phyloP scores from a whole-genome alignment of 1,139 yeast genomes.

The Magnusiomyces fungicola region DNA sequence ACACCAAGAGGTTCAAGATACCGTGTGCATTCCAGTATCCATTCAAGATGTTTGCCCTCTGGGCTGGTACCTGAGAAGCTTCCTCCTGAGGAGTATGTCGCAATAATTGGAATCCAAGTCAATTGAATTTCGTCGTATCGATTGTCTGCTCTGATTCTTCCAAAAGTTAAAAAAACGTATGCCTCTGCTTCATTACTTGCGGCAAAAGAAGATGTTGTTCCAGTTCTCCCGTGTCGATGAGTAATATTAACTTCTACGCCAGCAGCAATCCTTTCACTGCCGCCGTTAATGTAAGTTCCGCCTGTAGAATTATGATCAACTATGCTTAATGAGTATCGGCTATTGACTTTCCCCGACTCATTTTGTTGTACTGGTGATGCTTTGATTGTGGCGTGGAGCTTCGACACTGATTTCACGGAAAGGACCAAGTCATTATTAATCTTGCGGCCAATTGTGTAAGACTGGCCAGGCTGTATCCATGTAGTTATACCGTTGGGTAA shows the following conservation, averaged over 20 bases:
- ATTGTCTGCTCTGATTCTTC: neutral
- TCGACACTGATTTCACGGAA: neutral
- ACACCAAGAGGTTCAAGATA: neutral
- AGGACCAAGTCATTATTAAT: neutral
- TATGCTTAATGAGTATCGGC: neutral
- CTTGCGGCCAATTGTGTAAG: conserved; percentile 1
- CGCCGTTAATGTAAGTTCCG: neutral
- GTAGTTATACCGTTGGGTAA: neutral
- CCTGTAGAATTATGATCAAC: neutral
- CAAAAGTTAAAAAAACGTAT: neutral
- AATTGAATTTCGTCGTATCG: conserved; percentile 1
- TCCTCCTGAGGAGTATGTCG: neutral
- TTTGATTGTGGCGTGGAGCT: neutral
- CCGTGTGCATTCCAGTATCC: neutral
- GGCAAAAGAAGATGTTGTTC: neutral
- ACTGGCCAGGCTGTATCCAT: neutral
- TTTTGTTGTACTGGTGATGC: neutral
- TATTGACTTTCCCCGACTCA: neutral
- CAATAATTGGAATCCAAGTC: conserved; percentile 1
- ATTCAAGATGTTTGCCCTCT: neutral
- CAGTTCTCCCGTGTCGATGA: neutral
- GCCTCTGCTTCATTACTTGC: neutral
- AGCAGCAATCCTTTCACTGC: neutral
- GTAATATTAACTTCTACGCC: neutral
- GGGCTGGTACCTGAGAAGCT: neutral